These are phyloP conservation scores for Chrysanthemum lavandulifolium DNA, from an alignment of 129 eudicot genomes.

Conservation along the genomic window DNA sequence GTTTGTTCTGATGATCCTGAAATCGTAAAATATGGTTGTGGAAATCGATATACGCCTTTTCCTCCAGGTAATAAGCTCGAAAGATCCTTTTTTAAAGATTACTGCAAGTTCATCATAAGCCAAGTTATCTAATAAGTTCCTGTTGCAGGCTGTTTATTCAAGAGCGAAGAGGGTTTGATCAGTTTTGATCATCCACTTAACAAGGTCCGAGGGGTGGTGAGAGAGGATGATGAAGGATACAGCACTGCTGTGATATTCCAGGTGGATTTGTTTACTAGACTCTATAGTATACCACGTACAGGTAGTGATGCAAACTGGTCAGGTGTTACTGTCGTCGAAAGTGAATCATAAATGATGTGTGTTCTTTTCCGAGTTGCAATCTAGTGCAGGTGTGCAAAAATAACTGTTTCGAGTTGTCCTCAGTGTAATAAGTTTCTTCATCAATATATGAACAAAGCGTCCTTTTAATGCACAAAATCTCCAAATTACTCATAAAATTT, in stretches of 20 bases:
- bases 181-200: constrained; percentile 51
- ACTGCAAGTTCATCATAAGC: background rate
- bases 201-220: constrained; percentile 39
- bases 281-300: constrained; percentile 40
- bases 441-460: background rate
- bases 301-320: constrained; percentile 52
- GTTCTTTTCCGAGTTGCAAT: background rate
- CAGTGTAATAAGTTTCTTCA: background rate
- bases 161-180: constrained; percentile 38
- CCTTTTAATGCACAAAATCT: too few relatives aligned
- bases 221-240: constrained; percentile 39
- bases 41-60: constrained; percentile 47
- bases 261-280: constrained; percentile 46
- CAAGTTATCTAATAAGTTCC: background rate
- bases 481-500: too few relatives aligned
- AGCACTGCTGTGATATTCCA: constrained; percentile 41
- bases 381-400: background rate
- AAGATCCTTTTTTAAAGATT: background rate
- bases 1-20: constrained; percentile 45
- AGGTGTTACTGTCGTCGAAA: constrained; percentile 32
- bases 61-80: constrained; percentile 40
- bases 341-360: constrained; percentile 9
- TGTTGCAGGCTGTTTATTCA: constrained; percentile 52
- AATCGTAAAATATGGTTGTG: constrained; percentile 40
- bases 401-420: background rate